phyloP scores from a whole-genome alignment of 305 asterid species.

The Andrographis paniculata region DNA sequence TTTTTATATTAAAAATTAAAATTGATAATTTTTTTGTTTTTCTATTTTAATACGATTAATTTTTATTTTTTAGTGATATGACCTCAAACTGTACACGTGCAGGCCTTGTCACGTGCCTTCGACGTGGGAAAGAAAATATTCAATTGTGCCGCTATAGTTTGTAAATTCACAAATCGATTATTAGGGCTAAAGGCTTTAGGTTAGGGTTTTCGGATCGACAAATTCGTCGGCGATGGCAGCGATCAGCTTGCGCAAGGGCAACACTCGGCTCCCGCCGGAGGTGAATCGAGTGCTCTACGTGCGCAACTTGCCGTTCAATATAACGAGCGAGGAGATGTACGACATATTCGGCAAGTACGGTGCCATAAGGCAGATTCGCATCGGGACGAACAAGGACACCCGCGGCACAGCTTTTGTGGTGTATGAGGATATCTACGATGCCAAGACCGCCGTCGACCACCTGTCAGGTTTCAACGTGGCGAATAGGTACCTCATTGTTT shows the following conservation, averaged over 20 bases:
- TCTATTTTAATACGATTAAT: no score
- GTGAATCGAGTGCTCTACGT: constrained; percentile 84
- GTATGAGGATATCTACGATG: constrained; percentile 94
- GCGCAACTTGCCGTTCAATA: constrained; percentile 88
- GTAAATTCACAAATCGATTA: no score
- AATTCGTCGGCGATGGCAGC: constrained; percentile 15
- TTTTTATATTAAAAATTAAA: no score
- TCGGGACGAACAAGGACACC: constrained; percentile 87
- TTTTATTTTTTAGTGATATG: no score
- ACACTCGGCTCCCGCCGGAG: constrained; percentile 97
- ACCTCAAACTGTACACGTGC: no score
- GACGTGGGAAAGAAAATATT: no score
- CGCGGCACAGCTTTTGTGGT: constrained; percentile 98
- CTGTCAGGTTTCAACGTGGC: constrained; percentile 98
- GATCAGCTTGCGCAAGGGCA: constrained; percentile 64
- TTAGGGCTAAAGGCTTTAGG: no score
- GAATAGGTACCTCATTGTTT: constrained; percentile 71
- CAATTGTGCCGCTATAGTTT: no score
- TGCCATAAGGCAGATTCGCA: constrained; percentile 84
- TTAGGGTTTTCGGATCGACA: no score
- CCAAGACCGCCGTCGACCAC: constrained; percentile 93
- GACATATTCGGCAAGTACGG: constrained; percentile 95
- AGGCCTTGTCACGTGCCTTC: no score
- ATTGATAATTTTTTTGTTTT: no score
- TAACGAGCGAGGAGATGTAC: constrained; percentile 97